Evolutionary conservation across 768 basidiomycete genomes (phyloP).

Genomic region (Tylopilus balloui): DNA sequence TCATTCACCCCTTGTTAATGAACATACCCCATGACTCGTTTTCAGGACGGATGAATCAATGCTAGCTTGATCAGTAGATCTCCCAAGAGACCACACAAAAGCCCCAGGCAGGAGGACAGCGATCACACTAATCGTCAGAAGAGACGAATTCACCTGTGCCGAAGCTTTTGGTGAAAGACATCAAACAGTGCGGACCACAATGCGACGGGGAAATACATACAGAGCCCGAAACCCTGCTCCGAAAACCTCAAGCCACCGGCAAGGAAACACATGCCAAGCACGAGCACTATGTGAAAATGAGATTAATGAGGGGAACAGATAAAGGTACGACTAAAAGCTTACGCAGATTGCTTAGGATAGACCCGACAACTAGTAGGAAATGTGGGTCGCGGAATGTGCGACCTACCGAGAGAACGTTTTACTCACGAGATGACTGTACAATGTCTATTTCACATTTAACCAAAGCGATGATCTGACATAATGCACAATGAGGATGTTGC

Average conservation of each 20-base stretch:
- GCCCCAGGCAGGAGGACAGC: constrained; percentile 76
- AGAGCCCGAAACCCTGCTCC: constrained; percentile 72
- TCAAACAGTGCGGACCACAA: background rate
- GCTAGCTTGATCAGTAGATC: constrained; percentile 13
- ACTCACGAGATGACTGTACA: constrained; percentile 75
- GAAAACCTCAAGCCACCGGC: constrained; percentile 74
- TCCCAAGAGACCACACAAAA: constrained; percentile 58
- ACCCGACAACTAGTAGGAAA: constrained; percentile 61
- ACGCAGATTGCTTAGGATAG: constrained; percentile 76
- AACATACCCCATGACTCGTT: constrained; percentile 73
- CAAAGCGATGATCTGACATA: constrained; percentile 65
- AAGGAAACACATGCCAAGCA: constrained; percentile 82
- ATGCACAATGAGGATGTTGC: background rate
- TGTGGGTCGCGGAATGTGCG: constrained; percentile 1
- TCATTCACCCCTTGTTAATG: background rate
- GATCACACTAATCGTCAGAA: constrained; percentile 72
- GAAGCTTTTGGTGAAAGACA: constrained; percentile 44
- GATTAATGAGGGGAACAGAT: background rate
- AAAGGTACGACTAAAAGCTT: constrained; percentile 16
- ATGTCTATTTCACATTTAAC: constrained; percentile 76
- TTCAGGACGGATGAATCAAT: constrained; percentile 50
- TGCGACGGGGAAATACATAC: constrained; percentile 36
- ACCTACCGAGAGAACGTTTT: background rate
- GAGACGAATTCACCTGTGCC: constrained; percentile 67
- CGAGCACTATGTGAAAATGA: constrained; percentile 51